Conservation (phyloP, 805 yeast species). For the Kodamaea nitidulidarum region DNA sequence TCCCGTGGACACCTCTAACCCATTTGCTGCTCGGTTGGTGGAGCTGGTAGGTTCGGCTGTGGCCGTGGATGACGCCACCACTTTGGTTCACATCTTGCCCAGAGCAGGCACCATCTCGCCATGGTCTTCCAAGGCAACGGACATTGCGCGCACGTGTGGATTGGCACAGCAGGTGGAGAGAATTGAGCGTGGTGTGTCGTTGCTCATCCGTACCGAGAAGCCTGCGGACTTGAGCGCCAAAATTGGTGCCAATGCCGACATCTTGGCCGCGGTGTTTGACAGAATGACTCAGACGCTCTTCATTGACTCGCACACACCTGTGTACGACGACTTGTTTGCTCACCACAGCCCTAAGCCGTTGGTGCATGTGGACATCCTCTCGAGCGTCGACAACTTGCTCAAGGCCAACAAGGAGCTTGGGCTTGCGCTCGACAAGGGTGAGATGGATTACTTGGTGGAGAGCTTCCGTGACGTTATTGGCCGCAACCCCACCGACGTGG, state of each 20-base stretch:
- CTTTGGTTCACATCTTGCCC: slow-evolving; percentile 76
- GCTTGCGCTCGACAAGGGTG: slow-evolving; percentile 91
- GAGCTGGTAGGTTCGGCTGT: slow-evolving; percentile 26
- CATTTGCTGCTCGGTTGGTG: slow-evolving; percentile 39
- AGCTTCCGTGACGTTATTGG: slow-evolving; percentile 75
- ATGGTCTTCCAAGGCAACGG: slow-evolving; percentile 98
- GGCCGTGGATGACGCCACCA: slow-evolving; percentile 35
- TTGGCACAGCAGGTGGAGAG: slow-evolving; percentile 66
- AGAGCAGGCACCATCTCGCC: slow-evolving; percentile 97
- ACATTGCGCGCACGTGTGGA: slow-evolving; percentile 87
- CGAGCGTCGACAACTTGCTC: slow-evolving; percentile 53
- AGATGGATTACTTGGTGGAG: slow-evolving; percentile 77
- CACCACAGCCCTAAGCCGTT: slow-evolving; percentile 81
- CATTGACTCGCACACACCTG: slow-evolving; percentile 55
- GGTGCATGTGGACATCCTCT: slow-evolving; percentile 63
- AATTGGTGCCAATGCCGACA: slow-evolving; percentile 37
- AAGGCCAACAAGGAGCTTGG: slow-evolving; percentile 83
- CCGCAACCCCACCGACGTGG: slow-evolving; percentile 96
- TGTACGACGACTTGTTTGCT: slow-evolving; percentile 66
- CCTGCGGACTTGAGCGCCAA: slow-evolving; percentile 39
- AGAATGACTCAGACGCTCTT: slow-evolving; percentile 87
- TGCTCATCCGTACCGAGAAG: slow-evolving; percentile 65
- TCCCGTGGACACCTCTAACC: slow-evolving; percentile 52
- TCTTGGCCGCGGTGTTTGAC: slow-evolving; percentile 75
- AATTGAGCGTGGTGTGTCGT: slow-evolving; percentile 85